Evolutionary conservation across 441 rosid species (phyloP).

Genomic region (Croton setiger): DNA sequence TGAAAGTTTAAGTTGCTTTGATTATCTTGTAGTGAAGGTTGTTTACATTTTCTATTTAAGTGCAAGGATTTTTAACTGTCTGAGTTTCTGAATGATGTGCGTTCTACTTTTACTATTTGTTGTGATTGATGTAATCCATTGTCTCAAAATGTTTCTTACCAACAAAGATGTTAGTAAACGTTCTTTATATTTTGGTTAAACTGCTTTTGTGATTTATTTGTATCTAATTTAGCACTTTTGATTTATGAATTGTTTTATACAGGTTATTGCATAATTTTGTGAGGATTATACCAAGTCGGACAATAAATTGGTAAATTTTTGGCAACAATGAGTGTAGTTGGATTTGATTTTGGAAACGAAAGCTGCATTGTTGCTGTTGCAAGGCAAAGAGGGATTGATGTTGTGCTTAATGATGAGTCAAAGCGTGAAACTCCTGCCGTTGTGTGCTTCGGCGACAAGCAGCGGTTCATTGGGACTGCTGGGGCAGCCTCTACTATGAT

Average conservation of each 20-base stretch:
- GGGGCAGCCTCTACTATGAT: conserved; percentile 96
- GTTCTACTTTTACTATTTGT: too few species aligned
- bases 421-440: conserved; percentile 98
- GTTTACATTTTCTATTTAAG: not conserved
- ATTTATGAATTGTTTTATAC: not conserved
- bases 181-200: not conserved
- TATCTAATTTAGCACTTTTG: not conserved
- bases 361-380: conserved; percentile 93
- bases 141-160: not conserved
- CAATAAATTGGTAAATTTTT: not conserved
- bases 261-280: conserved; percentile 8
- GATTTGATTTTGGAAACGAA: conserved; percentile 96
- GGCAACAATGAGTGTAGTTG: conserved; percentile 86
- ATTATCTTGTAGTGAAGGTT: not conserved
- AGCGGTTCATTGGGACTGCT: conserved; percentile 96
- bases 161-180: not conserved
- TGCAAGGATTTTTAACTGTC: not conserved
- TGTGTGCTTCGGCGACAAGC: conserved; percentile 96
- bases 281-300: not conserved
- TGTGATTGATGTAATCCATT: not conserved
- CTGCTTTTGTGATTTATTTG: not conserved
- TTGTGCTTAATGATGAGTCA: conserved; percentile 95
- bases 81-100: not conserved
- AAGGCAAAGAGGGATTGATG: conserved; percentile 95
- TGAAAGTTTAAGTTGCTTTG: not conserved